A percentile compares a stretch with the other conserved stretches of the same genome.
phyloP scores from a whole-genome alignment of 2,329 filamentous ascomycete genomes.

The Penicillium sp. region DNA sequence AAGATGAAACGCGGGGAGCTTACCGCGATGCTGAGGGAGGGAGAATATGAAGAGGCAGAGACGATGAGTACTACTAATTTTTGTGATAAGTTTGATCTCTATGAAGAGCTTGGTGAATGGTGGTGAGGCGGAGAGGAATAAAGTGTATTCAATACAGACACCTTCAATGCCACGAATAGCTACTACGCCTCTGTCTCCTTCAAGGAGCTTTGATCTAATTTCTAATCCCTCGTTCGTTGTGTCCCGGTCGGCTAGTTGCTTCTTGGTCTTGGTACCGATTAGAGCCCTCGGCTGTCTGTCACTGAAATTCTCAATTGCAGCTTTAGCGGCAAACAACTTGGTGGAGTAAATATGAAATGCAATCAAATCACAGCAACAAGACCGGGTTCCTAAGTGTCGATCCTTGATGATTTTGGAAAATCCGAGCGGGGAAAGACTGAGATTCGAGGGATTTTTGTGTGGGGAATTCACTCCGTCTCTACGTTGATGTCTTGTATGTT shows the following conservation, averaged over 20 bases:
- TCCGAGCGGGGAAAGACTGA: slow-evolving; percentile 16
- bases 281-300: slow-evolving; percentile 33
- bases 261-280: slow-evolving; percentile 35
- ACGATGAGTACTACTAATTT: no score
- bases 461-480: slow-evolving; percentile 6
- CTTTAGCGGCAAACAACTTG: slow-evolving; percentile 41
- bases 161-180: slow-evolving; percentile 49
- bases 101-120: no score
- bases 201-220: slow-evolving; percentile 17
- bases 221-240: no score
- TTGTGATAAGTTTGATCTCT: no score
- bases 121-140: no score
- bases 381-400: slow-evolving; percentile 9
- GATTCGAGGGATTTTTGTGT: slow-evolving; percentile 6
- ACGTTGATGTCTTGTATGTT: background rate
- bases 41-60: no score
- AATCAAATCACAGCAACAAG: slow-evolving; percentile 2
- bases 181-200: slow-evolving; percentile 56
- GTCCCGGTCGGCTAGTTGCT: no score
- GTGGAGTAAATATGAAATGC: slow-evolving; percentile 18
- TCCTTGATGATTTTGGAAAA: slow-evolving; percentile 12
- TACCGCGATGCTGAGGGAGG: no score
- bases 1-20: no score
- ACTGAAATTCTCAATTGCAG: slow-evolving; percentile 36
- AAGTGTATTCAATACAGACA: slow-evolving; percentile 38